Base-by-base conservation (phyloP, 345 rosid species). In the Linum usitatissimum region DNA sequence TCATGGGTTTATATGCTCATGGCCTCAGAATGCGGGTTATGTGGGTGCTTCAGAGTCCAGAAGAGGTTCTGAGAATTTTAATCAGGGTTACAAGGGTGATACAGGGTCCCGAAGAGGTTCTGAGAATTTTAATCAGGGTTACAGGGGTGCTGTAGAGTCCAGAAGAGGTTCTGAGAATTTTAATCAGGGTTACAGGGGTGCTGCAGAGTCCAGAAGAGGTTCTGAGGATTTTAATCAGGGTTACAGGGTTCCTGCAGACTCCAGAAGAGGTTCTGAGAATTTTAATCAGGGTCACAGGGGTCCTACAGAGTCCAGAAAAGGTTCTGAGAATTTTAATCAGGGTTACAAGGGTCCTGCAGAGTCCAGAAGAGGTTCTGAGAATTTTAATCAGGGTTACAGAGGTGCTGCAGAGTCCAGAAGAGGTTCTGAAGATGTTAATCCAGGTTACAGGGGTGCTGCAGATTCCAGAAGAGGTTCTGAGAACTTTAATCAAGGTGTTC, bases 401-500 rank as follows among this genome's bases (percentile, higher is more conserved):
- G 38, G 38, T 34, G 38, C 38, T 34, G 38, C 38, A 34, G 38
- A 34, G 38, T 3, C 38, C 8, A 7, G 38, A 34, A 34, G 38
- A 34, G 38, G 38, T 34, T 34, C 38, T 34, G 38, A 34, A 3
- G 8, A 34, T 7, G 4, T 34, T 34, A 76, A 64, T 60, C 38
- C 68, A 40, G 72, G 62, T 53, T 64, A 75, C 76, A 73, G 73
- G 58, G 72, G 40, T 74, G 68, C 79, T 53, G 62, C 21, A 4
- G 83, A 78, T 71, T 68, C 72, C 62, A 76, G 71, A 49, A 83
- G 76, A 59, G 69, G 58, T 60, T 51, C 76, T 69, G 84, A 81
- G 60, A 75, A 66, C 65, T n/a, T 8, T 42, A 57, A 20, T 42
- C 79, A 67, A 57, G 76, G 69, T 34, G 19, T 63, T 49, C 76